Evolutionary conservation across 495 filamentous ascomycete species (phyloP).

Genomic region (Coniosporium apollinis): DNA sequence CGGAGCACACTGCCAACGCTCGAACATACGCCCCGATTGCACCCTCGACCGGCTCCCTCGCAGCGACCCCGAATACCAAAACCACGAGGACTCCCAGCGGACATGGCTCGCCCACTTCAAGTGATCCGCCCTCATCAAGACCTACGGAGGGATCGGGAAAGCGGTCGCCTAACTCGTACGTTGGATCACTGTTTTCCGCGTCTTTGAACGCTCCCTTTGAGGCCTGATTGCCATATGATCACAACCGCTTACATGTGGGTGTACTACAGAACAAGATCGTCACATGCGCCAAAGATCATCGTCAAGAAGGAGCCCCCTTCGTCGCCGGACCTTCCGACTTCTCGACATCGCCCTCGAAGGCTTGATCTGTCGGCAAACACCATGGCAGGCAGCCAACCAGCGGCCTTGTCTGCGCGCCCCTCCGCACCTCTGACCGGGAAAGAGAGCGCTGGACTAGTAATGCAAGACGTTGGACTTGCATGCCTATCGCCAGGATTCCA

Average conservation of each 20-base stretch:
- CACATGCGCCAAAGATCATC: constrained; percentile 55
- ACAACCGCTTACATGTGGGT: constrained; percentile 9
- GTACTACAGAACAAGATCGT: constrained; percentile 19
- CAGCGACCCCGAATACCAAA: constrained; percentile 13
- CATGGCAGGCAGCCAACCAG: constrained; percentile 28
- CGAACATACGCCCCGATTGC: constrained; percentile 18
- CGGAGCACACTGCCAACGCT: constrained; percentile 6
- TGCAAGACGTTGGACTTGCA: constrained; percentile 86
- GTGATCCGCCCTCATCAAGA: constrained; percentile 4
- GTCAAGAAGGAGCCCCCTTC: constrained; percentile 96
- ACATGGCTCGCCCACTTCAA: constrained; percentile 11
- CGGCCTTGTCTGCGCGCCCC: constrained; percentile 40
- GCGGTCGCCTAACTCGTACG: constrained; percentile 39
- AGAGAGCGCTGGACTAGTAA: constrained; percentile 51
- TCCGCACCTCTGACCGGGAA: constrained; percentile 66
- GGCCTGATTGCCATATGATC: constrained; percentile 6
- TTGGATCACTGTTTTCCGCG: no score
- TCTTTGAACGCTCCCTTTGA: constrained; percentile 2
- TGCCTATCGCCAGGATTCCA: constrained; percentile 92
- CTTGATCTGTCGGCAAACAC: constrained; percentile 59
- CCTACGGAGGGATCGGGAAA: constrained; percentile 31
- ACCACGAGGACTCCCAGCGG: constrained; percentile 8
- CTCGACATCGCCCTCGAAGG: constrained; percentile 71
- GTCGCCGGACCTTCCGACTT: constrained; percentile 53
- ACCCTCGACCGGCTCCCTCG: constrained; percentile 14